Evolutionary conservation across 2,329 filamentous ascomycete genomes (phyloP).

Genomic region (Aspergillus tubingensis): DNA sequence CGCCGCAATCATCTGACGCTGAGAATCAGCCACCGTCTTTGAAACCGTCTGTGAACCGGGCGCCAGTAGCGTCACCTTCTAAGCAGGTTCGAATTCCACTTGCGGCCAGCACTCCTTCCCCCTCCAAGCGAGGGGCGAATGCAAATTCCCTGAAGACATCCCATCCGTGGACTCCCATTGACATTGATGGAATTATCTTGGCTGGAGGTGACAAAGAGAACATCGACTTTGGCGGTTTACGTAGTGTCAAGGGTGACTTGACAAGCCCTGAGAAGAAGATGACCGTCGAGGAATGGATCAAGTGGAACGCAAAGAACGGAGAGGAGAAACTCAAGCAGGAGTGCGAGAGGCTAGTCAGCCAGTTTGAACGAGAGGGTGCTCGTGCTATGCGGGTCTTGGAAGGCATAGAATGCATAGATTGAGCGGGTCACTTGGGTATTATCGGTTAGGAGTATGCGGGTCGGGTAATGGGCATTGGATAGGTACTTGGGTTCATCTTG

Average conservation of each 20-base stretch:
- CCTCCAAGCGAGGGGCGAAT: conserved; percentile 60
- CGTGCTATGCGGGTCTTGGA: conserved; percentile 77
- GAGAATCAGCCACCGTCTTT: conserved; percentile 77
- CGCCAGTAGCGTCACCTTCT: conserved; percentile 36
- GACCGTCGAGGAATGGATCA: conserved; percentile 93
- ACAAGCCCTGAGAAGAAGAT: conserved; percentile 79
- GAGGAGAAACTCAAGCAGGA: conserved; percentile 77
- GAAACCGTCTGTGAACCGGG: conserved; percentile 53
- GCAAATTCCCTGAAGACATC: conserved; percentile 56
- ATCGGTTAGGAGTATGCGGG: conserved; percentile 15
- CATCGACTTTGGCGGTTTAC: conserved; percentile 48
- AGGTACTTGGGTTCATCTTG: conserved; percentile 17
- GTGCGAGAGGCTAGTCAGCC: conserved; percentile 78
- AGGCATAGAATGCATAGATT: conserved; percentile 61
- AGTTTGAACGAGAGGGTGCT: conserved; percentile 80
- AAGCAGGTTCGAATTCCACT: conserved; percentile 45
- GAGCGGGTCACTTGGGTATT: conserved; percentile 14
- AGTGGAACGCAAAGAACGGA: conserved; percentile 74
- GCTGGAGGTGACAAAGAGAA: conserved; percentile 52
- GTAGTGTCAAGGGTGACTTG: conserved; percentile 60
- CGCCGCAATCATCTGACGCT: conserved; percentile 75
- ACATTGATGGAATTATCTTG: conserved; percentile 67
- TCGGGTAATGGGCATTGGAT: conserved; percentile 20
- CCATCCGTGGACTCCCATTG: conserved; percentile 69
- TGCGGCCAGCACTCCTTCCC: conserved; percentile 54